phyloP scores from a whole-genome alignment of 352 stramenopile genomes.

The Pythium rishiriense region DNA sequence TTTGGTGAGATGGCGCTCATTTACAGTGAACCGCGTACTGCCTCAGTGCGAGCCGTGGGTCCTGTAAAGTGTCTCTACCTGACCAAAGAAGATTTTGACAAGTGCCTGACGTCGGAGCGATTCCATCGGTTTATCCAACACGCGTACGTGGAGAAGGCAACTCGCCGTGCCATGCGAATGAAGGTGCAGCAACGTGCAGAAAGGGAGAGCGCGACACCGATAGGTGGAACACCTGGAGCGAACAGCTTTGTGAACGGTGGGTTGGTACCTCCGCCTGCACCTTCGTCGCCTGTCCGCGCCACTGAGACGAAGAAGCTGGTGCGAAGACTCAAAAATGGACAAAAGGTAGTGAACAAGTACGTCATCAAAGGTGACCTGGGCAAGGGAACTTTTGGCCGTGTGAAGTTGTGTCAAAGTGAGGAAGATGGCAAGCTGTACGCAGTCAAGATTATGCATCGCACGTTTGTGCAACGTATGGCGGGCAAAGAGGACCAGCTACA shows the following conservation, averaged over 20 bases:
- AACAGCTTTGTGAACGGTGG: constrained; percentile 23
- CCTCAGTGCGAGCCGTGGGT: constrained; percentile 73
- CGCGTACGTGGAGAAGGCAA: constrained; percentile 85
- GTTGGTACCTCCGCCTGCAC: constrained; percentile 41
- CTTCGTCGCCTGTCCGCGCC: constrained; percentile 47
- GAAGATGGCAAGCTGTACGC: constrained; percentile 82
- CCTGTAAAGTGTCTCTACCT: constrained; percentile 86
- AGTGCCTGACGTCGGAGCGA: constrained; percentile 77
- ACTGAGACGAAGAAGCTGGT: constrained; percentile 77
- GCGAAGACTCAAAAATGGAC: constrained; percentile 77
- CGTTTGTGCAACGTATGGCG: constrained; percentile 87
- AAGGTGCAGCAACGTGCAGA: constrained; percentile 64
- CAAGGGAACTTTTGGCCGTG: constrained; percentile 88
- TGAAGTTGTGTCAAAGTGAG: constrained; percentile 82
- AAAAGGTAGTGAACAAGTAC: constrained; percentile 94
- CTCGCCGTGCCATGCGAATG: constrained; percentile 75
- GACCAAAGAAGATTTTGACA: constrained; percentile 88
- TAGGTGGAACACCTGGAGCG: constrained; percentile 1
- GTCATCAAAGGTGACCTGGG: constrained; percentile 91
- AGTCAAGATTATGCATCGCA: constrained; percentile 91
- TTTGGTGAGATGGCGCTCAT: constrained; percentile 90
- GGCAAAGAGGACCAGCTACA: constrained; percentile 85
- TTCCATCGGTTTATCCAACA: constrained; percentile 89
- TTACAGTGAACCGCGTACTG: constrained; percentile 85
- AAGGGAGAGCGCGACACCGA: constrained; percentile 21